Evolutionary conservation across 2,329 filamentous ascomycete genomes (phyloP).

Genomic region (Colletotrichum plurivorum): DNA sequence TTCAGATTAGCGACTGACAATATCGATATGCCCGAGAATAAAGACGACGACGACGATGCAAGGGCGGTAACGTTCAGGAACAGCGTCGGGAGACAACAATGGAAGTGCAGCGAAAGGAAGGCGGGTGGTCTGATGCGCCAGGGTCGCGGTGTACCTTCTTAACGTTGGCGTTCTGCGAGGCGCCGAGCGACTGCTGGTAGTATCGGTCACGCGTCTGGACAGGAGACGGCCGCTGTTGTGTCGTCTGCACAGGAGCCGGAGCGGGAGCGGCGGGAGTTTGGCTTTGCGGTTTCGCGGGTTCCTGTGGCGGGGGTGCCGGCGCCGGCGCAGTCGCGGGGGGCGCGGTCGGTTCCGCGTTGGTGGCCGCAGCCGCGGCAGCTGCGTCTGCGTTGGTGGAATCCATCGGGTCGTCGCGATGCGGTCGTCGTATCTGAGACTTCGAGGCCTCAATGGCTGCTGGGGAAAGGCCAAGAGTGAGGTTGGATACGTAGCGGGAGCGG

Average conservation of each 20-base stretch:
- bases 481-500: not conserved
- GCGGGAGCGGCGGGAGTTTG: conserved; percentile 16
- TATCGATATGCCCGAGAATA: no score
- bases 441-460: not conserved
- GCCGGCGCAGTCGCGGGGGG: conserved; percentile 14
- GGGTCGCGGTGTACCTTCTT: conserved; percentile 72
- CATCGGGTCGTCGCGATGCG: conserved; percentile 26
- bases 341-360: conserved; percentile 21
- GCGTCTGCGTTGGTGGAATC: conserved; percentile 30
- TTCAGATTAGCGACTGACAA: conserved; percentile 49
- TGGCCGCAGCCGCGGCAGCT: conserved; percentile 29
- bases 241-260: conserved; percentile 29
- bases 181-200: conserved; percentile 77
- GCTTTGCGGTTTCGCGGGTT: conserved; percentile 16
- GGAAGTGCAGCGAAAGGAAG: not conserved
- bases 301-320: conserved; percentile 10
- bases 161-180: conserved; percentile 73
- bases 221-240: conserved; percentile 40
- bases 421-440: not conserved
- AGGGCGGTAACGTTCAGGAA: not conserved
- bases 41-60: not conserved
- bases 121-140: conserved; percentile 38
- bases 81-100: not conserved
- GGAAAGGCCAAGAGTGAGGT: not conserved
- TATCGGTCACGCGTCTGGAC: conserved; percentile 64